Percentiles rank a stretch among this genome's conserved stretches.
Evolutionary conservation across 2,329 filamentous ascomycete species (phyloP).

Genomic region (Coniochaeta sp.): DNA sequence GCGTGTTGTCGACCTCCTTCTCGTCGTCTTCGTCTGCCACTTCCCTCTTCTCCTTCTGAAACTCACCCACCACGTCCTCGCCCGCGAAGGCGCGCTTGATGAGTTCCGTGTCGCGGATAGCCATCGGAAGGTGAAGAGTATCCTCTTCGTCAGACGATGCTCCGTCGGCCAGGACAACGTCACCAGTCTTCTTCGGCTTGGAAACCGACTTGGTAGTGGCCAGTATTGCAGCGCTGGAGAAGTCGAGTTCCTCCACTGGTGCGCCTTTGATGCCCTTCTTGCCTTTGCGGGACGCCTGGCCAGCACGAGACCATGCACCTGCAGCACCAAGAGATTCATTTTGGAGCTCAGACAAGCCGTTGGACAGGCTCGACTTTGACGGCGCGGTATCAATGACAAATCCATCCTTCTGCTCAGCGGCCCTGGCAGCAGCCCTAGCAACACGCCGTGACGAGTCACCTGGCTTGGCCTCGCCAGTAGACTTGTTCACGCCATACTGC

Average conservation of each 20-base stretch:
- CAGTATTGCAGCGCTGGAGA: slow-evolving; percentile 24
- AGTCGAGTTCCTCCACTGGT: slow-evolving; percentile 30
- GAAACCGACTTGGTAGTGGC: slow-evolving; percentile 14
- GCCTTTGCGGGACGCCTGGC: slow-evolving; percentile 26
- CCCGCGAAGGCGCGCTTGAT: slow-evolving; percentile 82
- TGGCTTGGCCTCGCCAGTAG: slow-evolving; percentile 18
- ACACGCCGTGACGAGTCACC: slow-evolving; percentile 3
- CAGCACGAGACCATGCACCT: slow-evolving; percentile 33
- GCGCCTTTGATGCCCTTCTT: slow-evolving; percentile 23
- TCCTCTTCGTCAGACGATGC: slow-evolving; percentile 38
- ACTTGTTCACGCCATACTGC: slow-evolving; percentile 50
- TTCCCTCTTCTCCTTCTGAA: slow-evolving; percentile 70
- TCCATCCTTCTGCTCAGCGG: slow-evolving; percentile 14
- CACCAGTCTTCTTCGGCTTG: slow-evolving; percentile 19
- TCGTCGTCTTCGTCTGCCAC: slow-evolving; percentile 71
- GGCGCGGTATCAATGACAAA: slow-evolving; percentile 15
- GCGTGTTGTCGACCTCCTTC: slow-evolving; percentile 71
- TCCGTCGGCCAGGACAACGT: slow-evolving; percentile 16
- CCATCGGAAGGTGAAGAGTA: slow-evolving; percentile 45
- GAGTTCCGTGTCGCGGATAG: slow-evolving; percentile 56
- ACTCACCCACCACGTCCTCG: slow-evolving; percentile 74
- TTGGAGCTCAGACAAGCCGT: background rate
- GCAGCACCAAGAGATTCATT: slow-evolving; percentile 18
- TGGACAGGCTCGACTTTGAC: slow-evolving; percentile 3
- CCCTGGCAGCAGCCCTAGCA: slow-evolving; percentile 13